A percentile compares a stretch with the other conserved stretches of the same genome.
Evolutionary conservation across 208 protist genomes (phyloP).

Genomic region (Pavlovales sp.): DNA sequence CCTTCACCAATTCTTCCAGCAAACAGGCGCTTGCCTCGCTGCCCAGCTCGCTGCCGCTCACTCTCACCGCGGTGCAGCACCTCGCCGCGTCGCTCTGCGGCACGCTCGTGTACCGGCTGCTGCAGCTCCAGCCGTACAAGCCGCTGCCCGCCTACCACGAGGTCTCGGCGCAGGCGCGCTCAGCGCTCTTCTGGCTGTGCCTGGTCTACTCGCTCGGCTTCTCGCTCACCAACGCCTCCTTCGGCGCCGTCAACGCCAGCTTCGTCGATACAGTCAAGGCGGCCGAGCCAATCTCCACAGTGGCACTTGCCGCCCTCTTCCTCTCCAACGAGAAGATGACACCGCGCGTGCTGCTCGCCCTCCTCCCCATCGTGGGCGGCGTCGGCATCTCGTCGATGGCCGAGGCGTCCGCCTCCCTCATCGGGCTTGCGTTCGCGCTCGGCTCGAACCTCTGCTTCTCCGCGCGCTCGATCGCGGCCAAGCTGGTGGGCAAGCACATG

Average conservation of each 20-base stretch:
- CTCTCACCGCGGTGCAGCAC: conserved; percentile 12
- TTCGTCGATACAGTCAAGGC: conserved; percentile 38
- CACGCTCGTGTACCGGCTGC: background rate
- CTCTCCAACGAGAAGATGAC: background rate
- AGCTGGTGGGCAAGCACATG: background rate
- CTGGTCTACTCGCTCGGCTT: conserved; percentile 38
- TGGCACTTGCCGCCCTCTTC: conserved; percentile 13
- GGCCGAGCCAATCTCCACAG: conserved; percentile 13
- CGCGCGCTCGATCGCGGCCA: conserved; percentile 25
- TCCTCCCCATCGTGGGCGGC: conserved; percentile 24
- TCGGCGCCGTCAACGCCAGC: conserved; percentile 25
- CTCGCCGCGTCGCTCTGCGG: background rate
- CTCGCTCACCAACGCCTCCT: conserved; percentile 7
- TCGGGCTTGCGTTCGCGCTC: background rate
- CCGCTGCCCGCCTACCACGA: background rate
- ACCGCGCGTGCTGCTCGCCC: conserved; percentile 5
- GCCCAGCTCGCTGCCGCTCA: conserved; percentile 3
- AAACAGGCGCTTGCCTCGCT: conserved; percentile 3
- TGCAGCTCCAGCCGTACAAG: conserved; percentile 7
- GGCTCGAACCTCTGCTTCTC: conserved; percentile 25
- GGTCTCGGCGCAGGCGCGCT: background rate
- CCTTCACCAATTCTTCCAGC: conserved; percentile 19
- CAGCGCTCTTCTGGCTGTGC: background rate
- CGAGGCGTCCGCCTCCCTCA: background rate
- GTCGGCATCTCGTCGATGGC: conserved; percentile 20